Conservation (phyloP, 139 green algal species). For the Pycnococcus provasolii region DNA sequence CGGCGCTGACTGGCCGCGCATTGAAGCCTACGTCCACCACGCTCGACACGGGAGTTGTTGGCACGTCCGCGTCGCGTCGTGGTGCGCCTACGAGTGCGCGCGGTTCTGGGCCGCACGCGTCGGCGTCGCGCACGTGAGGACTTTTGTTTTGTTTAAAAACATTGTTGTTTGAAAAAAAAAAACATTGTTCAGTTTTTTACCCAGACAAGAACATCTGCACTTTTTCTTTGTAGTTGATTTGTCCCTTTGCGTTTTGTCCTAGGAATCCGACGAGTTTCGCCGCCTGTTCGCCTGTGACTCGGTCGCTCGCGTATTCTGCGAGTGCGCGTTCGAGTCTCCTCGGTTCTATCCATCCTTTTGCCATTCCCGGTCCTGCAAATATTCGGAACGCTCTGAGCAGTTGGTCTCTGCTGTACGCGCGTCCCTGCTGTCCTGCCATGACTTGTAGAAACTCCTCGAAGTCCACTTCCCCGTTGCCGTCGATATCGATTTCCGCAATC, state of each 20-base stretch:
- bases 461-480: constrained; percentile 26
- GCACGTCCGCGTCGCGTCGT: background rate
- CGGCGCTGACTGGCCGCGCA: background rate
- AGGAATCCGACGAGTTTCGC: background rate
- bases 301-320: background rate
- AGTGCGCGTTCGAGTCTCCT: background rate
- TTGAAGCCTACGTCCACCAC: background rate
- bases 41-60: background rate
- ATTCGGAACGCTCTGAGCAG: background rate
- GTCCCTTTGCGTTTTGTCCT: background rate
- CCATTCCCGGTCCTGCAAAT: background rate
- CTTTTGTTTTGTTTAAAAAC: background rate
- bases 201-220: background rate
- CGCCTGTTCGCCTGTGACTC: background rate
- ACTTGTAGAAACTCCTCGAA: constrained; percentile 32
- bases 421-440: constrained; percentile 2
- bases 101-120: too few relatives aligned
- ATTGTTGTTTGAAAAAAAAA: background rate
- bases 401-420: background rate
- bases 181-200: background rate
- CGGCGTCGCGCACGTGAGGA: too few relatives aligned
- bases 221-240: constrained; percentile 9
- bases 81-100: background rate
- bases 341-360: background rate
- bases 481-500: constrained; percentile 25